Conservation (phyloP, 2,329 filamentous ascomycete species). For the Colletotrichum neosansevieriae region DNA sequence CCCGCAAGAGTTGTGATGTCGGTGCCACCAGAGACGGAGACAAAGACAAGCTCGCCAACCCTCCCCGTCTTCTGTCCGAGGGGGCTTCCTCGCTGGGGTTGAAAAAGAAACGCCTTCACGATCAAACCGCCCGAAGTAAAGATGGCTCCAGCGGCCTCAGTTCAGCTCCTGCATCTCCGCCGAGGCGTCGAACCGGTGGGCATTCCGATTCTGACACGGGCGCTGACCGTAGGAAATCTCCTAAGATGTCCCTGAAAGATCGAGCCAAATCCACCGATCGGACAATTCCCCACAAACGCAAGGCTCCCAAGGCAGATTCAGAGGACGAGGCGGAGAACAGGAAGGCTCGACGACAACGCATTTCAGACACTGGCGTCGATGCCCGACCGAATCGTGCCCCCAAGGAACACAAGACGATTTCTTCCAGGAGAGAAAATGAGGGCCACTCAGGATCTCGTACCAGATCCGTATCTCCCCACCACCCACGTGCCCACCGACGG, state of each 20-base stretch:
- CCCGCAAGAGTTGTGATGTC: constrained; percentile 50
- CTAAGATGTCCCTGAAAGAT: constrained; percentile 61
- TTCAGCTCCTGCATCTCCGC: constrained; percentile 69
- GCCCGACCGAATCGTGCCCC: constrained; percentile 26
- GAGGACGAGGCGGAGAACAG: constrained; percentile 68
- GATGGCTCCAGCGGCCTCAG: constrained; percentile 69
- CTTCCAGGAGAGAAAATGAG: constrained; percentile 50
- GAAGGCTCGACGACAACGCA: constrained; percentile 66
- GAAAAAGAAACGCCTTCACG: constrained; percentile 64
- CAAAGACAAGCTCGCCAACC: constrained; percentile 48
- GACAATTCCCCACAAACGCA: constrained; percentile 63
- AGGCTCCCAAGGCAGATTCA: constrained; percentile 65
- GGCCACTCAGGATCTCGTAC: constrained; percentile 43
- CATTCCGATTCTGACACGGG: constrained; percentile 70
- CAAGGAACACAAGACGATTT: constrained; percentile 49
- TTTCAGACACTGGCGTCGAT: constrained; percentile 52
- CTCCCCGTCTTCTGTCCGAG: constrained; percentile 45
- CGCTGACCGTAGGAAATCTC: constrained; percentile 54
- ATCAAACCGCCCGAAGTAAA: constrained; percentile 57
- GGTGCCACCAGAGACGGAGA: constrained; percentile 52
- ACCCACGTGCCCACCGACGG: constrained; percentile 68
- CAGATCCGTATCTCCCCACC: constrained; percentile 72
- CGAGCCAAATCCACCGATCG: constrained; percentile 62
- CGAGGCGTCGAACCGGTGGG: constrained; percentile 52
- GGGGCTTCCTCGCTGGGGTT: constrained; percentile 43